Percentiles rank a stretch among this genome's conserved stretches.
phyloP scores from a whole-genome alignment of 2,329 filamentous ascomycete genomes.

The Phialocephala subalpina region DNA sequence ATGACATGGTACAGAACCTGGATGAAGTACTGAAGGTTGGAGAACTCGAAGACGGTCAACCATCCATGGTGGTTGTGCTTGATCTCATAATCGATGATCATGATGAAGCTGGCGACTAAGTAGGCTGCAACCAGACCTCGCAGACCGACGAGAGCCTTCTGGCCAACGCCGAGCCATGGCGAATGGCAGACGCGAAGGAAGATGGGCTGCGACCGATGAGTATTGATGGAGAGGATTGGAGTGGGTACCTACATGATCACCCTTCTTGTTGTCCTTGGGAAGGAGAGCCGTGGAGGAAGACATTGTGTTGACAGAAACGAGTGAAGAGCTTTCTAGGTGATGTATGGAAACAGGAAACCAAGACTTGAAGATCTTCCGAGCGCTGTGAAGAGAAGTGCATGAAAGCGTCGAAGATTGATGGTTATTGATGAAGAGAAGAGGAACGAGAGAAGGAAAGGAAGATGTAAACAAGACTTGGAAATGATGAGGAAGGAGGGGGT shows the following conservation, averaged over 20 bases:
- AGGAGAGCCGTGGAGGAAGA: constrained; percentile 46
- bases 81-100: constrained; percentile 40
- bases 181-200: constrained; percentile 46
- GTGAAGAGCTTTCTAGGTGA: constrained; percentile 12
- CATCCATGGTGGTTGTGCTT: constrained; percentile 30
- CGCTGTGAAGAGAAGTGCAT: background rate
- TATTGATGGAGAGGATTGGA: background rate
- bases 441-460: constrained; percentile 14
- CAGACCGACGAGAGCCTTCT: constrained; percentile 39
- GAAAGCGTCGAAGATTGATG: constrained; percentile 11
- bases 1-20: constrained; percentile 42
- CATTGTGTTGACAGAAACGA: constrained; percentile 33
- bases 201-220: constrained; percentile 39
- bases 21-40: constrained; percentile 41
- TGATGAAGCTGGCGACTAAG: constrained; percentile 34
- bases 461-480: constrained; percentile 15
- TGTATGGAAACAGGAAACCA: constrained; percentile 2
- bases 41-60: constrained; percentile 40
- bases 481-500: background rate
- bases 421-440: constrained; percentile 15
- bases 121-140: constrained; percentile 38
- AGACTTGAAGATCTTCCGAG: constrained; percentile 6
- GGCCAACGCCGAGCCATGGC: constrained; percentile 42
- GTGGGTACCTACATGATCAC: constrained; percentile 38
- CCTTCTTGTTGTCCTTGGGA: constrained; percentile 38